Evolutionary conservation across 1,284 basidiomycete genomes (phyloP), one percentile per base, ranked within the genome.

Genomic region (Boletus mariae): DNA sequence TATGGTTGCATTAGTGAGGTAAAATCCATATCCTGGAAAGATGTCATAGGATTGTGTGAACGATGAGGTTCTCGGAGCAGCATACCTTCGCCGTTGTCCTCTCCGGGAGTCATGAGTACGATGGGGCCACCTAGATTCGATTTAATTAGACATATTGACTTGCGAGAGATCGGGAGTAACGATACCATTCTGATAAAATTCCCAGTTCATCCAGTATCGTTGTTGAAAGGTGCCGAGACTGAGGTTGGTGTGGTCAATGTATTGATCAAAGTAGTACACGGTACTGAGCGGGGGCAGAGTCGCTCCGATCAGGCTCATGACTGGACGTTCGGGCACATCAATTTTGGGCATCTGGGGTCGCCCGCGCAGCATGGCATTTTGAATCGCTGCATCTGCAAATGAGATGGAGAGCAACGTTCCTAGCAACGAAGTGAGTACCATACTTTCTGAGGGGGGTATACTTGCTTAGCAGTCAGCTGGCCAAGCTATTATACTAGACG

Each of bases 211-310:
- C 83, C 83, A 87, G 69, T 77, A 90, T 35, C 87, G 77, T 67
- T 90, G 87, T 66, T 82, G 74, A 68, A 90, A 90, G 6, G 85
- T 90, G n/a, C 87, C 87, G 15, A 80, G 71, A n/a, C 72, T 72
- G 6, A 85, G 82, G 52, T 86, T 76, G 54, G 73, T 80, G 66
- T 89, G 87, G 69, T 90, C 86, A 51, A 88, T 84, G 56, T 87
- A 71, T 64, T 89, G 87, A 60, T 82, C 80, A 59, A 89, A 90
- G 58, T 71, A 72, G 68, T 85, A 89, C 3, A 77, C 76, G 0
- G 77, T 82, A 46, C 74, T 74, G 28, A 61, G 49, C 7, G 56
- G 15, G 3, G 67, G 68, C 17, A 61, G 48, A 4, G 23, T 45
- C 11, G 65, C 63, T 28, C 64, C 66, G 13, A 66, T 62, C 9